phyloP scores from a whole-genome alignment of 225 moss, liverwort and hornwort species.

The Antitrichia curtipendula region DNA sequence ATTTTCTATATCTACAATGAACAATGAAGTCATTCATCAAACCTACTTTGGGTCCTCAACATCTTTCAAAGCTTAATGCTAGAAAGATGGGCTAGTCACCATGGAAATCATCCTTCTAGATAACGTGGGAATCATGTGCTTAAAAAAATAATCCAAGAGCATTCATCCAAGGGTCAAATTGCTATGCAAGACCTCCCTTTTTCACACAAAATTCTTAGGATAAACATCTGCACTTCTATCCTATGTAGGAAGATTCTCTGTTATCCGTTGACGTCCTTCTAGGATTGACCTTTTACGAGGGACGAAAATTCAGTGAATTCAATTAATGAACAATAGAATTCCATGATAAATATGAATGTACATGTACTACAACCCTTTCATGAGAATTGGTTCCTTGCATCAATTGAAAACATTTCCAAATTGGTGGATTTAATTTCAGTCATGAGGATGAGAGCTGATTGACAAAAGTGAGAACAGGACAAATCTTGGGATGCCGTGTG shows the following conservation, averaged over 20 bases:
- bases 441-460: rapidly evolving
- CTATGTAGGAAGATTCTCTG: not conserved
- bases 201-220: not conserved
- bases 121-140: not conserved
- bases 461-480: rapidly evolving
- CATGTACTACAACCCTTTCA: not conserved
- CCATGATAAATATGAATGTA: not conserved
- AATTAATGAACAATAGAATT: not conserved
- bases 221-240: not conserved
- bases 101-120: not conserved
- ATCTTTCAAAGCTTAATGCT: not conserved
- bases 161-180: rapidly evolving
- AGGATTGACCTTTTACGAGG: not conserved
- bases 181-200: rapidly evolving
- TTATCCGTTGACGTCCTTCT: rapidly evolving
- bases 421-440: not conserved
- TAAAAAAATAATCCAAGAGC: too few relatives aligned
- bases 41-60: rapidly evolving
- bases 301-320: not conserved
- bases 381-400: not conserved
- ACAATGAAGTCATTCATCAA: not conserved
- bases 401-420: too few relatives aligned
- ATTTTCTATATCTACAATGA: not conserved
- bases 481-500: too few relatives aligned
- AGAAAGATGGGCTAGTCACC: rapidly evolving